phyloP scores from a whole-genome alignment of 2,329 filamentous ascomycete species.

The Lasiodiplodia sp. region DNA sequence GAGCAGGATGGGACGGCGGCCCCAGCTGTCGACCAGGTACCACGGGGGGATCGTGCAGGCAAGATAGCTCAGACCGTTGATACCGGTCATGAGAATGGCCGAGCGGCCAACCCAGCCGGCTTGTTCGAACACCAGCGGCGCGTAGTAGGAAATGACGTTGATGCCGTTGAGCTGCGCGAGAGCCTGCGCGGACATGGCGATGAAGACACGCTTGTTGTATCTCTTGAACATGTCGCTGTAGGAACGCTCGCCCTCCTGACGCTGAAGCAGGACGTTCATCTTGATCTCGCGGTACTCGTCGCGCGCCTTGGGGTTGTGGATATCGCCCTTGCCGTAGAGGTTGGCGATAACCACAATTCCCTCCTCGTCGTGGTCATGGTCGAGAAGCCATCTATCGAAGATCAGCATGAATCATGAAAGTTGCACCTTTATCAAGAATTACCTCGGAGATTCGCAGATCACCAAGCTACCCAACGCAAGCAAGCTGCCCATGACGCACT shows the following conservation, averaged over 20 bases:
- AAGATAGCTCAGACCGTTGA: constrained; percentile 92
- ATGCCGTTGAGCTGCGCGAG: constrained; percentile 98
- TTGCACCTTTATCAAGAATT: constrained; percentile 36
- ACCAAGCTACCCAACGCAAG: constrained; percentile 85
- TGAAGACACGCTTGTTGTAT: constrained; percentile 91
- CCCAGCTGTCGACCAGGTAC: constrained; percentile 95
- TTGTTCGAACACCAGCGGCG: constrained; percentile 93
- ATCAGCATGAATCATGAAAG: constrained; percentile 37
- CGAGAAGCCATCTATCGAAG: constrained; percentile 81
- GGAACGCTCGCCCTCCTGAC: constrained; percentile 91
- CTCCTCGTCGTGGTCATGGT: constrained; percentile 98
- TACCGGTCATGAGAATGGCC: constrained; percentile 95
- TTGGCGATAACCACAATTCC: constrained; percentile 98
- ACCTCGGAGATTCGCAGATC: constrained; percentile 97
- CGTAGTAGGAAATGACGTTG: constrained; percentile 99
- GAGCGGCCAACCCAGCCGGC: constrained; percentile 93
- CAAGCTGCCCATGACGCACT: constrained; percentile 91
- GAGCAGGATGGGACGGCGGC: constrained; percentile 85
- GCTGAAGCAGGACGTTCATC: constrained; percentile 91
- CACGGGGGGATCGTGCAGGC: constrained; percentile 93
- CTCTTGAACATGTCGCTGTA: constrained; percentile 95
- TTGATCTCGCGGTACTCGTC: constrained; percentile 99
- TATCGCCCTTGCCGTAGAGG: constrained; percentile 92
- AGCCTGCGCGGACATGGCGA: constrained; percentile 97
- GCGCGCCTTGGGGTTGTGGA: constrained; percentile 88